Conservation (phyloP, 139 green algal genomes). For the Coelastrella sp. region DNA sequence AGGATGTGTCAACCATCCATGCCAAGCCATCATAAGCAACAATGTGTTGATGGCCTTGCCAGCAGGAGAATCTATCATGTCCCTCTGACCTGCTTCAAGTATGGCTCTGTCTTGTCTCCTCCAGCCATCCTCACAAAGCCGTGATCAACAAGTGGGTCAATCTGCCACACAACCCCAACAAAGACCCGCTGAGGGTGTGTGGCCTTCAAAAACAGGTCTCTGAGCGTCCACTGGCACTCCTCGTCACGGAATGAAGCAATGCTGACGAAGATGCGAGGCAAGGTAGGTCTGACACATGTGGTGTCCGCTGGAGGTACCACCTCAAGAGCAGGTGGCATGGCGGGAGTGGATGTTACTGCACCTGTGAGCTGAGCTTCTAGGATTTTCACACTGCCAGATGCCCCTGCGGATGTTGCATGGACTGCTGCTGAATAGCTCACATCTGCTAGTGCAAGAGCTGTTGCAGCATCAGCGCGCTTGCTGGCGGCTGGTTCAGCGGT, state of each 20-base stretch:
- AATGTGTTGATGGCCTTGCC: background rate
- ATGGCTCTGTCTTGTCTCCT: background rate
- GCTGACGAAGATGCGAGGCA: slow-evolving; percentile 79
- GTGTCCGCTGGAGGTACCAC: too few species aligned
- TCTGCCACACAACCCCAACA: slow-evolving; percentile 82
- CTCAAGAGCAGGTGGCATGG: background rate
- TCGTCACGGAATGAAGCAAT: slow-evolving; percentile 78
- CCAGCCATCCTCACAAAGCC: slow-evolving; percentile 52
- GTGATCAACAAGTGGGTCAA: slow-evolving; percentile 54
- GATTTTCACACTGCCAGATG: background rate
- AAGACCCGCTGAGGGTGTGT: slow-evolving; percentile 60
- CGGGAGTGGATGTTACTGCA: background rate
- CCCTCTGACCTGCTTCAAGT: slow-evolving; percentile 15
- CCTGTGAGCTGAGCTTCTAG: background rate
- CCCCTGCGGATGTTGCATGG: background rate
- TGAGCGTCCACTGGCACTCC: slow-evolving; percentile 78
- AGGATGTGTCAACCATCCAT: too few species aligned
- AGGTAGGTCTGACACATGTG: too few species aligned
- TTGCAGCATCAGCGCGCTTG: background rate
- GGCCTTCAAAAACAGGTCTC: slow-evolving; percentile 68
- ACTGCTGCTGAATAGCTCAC: background rate
- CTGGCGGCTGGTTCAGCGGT: background rate
- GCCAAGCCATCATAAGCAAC: too few species aligned
- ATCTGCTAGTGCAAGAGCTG: background rate
- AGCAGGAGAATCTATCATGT: background rate